These are phyloP conservation scores for Podaxis sp. DNA, from an alignment of 768 basidiomycete species.

Conservation along the genomic window DNA sequence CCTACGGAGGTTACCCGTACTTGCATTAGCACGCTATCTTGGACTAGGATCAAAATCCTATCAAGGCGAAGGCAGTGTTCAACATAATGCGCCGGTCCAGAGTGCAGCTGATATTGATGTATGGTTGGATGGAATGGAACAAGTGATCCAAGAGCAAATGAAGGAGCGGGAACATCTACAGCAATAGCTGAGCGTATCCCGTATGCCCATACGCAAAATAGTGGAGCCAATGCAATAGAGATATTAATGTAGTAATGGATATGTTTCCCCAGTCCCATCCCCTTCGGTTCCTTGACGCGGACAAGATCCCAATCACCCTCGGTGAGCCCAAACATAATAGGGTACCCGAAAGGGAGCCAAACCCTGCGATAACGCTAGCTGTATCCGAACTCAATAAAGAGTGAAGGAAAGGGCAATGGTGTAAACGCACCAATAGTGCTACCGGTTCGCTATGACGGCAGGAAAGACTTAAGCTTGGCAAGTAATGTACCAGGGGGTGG, in stretches of 20 bases:
- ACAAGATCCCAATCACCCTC: not conserved
- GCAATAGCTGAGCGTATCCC: not conserved
- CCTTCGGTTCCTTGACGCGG: not conserved
- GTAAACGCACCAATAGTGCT: not conserved
- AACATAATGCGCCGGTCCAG: not conserved
- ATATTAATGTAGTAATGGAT: not conserved
- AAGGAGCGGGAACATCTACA: slow-evolving; percentile 40
- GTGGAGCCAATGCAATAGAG: not conserved
- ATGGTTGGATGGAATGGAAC: slow-evolving; percentile 88
- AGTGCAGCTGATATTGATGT: slow-evolving; percentile 47
- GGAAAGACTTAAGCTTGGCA: not conserved
- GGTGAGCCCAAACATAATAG: not conserved
- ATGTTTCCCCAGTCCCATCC: not conserved
- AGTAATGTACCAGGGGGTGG: not conserved
- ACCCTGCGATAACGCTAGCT: not conserved
- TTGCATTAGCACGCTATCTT: slow-evolving; percentile 86
- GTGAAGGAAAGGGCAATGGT: not conserved
- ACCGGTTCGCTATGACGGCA: not conserved
- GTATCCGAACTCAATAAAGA: not conserved
- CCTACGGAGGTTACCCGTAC: slow-evolving; percentile 88
- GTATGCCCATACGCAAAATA: not conserved
- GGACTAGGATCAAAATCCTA: slow-evolving; percentile 38
- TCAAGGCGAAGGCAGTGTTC: not conserved
- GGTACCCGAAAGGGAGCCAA: not conserved
- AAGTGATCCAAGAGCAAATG: slow-evolving; percentile 60